These are phyloP conservation scores for Hysterangium stoloniferum DNA, from an alignment of 768 basidiomycete genomes.

Conservation along the genomic window DNA sequence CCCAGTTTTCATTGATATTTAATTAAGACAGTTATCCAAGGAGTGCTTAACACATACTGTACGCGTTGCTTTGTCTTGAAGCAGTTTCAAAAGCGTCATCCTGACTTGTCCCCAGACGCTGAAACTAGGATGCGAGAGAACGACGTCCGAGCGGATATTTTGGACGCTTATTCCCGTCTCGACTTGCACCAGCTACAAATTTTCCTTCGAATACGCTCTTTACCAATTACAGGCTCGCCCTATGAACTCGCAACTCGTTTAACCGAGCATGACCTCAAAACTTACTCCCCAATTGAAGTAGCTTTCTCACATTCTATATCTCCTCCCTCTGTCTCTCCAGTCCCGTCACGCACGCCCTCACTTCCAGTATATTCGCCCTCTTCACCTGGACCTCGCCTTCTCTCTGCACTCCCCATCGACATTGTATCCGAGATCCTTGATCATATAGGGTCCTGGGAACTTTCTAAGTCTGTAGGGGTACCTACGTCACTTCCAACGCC, in stretches of 20 bases:
- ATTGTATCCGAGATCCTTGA: conserved; percentile 72
- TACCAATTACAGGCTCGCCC: conserved; percentile 58
- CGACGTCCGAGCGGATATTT: conserved; percentile 6
- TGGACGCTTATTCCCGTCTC: conserved; percentile 60
- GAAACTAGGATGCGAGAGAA: conserved; percentile 7
- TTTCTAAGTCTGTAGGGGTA: conserved; percentile 67
- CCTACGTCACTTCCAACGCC: conserved; percentile 63
- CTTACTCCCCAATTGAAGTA: conserved; percentile 49
- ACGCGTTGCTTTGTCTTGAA: no score
- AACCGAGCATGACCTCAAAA: conserved; percentile 66
- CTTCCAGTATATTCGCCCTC: background rate
- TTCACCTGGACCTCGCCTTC: background rate
- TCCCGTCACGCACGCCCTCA: conserved; percentile 10
- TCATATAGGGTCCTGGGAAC: conserved; percentile 77
- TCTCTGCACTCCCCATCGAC: conserved; percentile 65
- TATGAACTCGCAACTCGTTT: conserved; percentile 62
- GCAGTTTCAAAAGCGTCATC: no score
- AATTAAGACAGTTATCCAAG: no score
- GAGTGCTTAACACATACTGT: no score
- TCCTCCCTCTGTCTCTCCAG: conserved; percentile 5
- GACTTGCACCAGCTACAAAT: conserved; percentile 61
- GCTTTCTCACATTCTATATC: conserved; percentile 20
- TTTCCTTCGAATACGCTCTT: conserved; percentile 64
- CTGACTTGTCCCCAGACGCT: no score
- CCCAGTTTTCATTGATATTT: no score